Evolutionary conservation across 352 stramenopile genomes (phyloP), one percentile per base, ranked within the genome.

Genomic region (Globisporangium solare): DNA sequence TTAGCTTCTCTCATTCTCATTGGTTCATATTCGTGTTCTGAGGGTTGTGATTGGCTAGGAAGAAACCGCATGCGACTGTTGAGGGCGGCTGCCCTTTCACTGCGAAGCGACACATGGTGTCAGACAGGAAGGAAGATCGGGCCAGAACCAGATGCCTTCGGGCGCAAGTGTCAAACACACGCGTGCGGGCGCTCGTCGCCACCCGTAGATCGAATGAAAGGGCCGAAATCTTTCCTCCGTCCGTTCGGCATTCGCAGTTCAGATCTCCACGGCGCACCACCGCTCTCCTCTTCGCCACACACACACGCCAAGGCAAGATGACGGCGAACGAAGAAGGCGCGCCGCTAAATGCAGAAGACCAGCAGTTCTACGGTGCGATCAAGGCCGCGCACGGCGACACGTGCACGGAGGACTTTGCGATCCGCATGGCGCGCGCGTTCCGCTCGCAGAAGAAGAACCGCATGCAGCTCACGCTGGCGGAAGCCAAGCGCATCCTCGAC

Each of bases 391-490:
- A 76, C 39, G 78, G 76, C 20, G 71, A 88, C n/a, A 32, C 22
- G 1, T 82, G 68, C 61, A 83, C 74, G 8, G 75, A 89, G 12
- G 79, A 89, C 47, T 71, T 89, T 15, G 73, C 69, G 37, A 68
- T 88, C n/a, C 82, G 79, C 12, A 63, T 86, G 4, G 68, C 76
- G 24, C 76, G 78, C 10, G 79, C 82, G 12, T 89, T 86, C 67
- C 69, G 71, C 6, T 51, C 63, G 31, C 70, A 86, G 42, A 88
- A 88, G 68, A 87, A 87, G 61, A 83, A 80, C 47, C 79, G 82
- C 14, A 60, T 87, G 64, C 65, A 89, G 46, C 71, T 79, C 32
- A 89, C 82, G 37, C 47, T 88, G 46, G 48, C 67, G 8, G 79
- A 92, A 62, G 69, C 79, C 17, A 87, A 81, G 64, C 70, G 73